A percentile compares a stretch with the other conserved stretches of the same genome.
Evolutionary conservation across 176 grass and related monocot species (phyloP).

Genomic region (Carex parvula): DNA sequence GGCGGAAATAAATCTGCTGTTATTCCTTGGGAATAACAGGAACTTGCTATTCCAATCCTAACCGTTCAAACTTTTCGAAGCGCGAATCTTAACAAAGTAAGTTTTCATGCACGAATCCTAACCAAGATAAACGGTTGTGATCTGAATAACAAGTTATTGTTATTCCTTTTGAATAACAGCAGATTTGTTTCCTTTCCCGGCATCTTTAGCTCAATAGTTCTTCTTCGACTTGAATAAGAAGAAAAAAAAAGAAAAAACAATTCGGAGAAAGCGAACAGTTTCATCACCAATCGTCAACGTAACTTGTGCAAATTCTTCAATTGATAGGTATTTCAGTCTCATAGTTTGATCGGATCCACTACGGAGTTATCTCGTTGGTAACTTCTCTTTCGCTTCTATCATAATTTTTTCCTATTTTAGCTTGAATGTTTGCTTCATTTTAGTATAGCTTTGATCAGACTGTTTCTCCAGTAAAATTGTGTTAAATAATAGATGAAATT

Average conservation of each 20-base stretch:
- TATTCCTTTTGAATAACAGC: too few species aligned
- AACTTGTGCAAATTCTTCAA: background rate
- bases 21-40: too few species aligned
- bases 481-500: background rate
- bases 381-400: background rate
- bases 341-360: background rate
- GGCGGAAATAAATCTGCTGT: too few species aligned
- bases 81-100: too few species aligned
- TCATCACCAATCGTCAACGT: background rate
- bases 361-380: background rate
- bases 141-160: too few species aligned
- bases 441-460: background rate
- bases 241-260: background rate
- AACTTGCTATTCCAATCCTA: too few species aligned
- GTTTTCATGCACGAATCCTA: too few species aligned
- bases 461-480: background rate
- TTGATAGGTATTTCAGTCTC: background rate
- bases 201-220: background rate
- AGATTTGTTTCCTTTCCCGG: too few species aligned
- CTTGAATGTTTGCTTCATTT: background rate
- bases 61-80: too few species aligned
- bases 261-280: background rate
- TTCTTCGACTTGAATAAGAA: conserved; percentile 2
- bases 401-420: background rate
- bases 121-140: too few species aligned